A percentile compares a stretch with the other conserved stretches of the same genome.
phyloP scores from a whole-genome alignment of 768 basidiomycete species.

The Leucogyrophana mollusca region DNA sequence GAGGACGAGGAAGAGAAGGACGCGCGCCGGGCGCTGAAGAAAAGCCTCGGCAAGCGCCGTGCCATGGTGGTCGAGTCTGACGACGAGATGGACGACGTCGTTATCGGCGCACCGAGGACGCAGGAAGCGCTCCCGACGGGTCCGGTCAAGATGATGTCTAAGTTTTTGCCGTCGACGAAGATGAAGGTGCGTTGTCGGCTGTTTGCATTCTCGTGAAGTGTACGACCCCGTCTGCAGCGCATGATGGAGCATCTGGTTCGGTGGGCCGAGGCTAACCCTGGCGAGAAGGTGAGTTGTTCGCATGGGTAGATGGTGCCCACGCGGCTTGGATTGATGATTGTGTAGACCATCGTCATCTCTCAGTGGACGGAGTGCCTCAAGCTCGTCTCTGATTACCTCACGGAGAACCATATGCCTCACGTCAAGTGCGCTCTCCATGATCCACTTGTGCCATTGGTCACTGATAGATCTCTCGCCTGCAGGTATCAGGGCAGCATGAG shows the following conservation, averaged over 20 bases:
- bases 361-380: conserved; percentile 70
- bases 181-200: conserved; percentile 51
- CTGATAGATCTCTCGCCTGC: neutral
- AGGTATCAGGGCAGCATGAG: conserved; percentile 67
- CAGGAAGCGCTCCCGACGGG: conserved; percentile 29
- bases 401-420: conserved; percentile 46
- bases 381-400: conserved; percentile 63
- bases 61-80: conserved; percentile 45
- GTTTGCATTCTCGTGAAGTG: neutral
- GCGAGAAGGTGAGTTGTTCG: conserved; percentile 52
- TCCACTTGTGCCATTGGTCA: neutral
- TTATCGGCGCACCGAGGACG: conserved; percentile 36
- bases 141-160: conserved; percentile 45
- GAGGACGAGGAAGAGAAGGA: conserved; percentile 58
- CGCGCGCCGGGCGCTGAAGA: conserved; percentile 36
- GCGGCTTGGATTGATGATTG: conserved; percentile 5
- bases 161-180: conserved; percentile 70
- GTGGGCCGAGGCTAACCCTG: conserved; percentile 45
- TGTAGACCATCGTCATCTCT: conserved; percentile 61
- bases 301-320: neutral
- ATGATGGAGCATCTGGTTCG: conserved; percentile 59
- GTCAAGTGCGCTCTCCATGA: conserved; percentile 43
- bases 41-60: conserved; percentile 35
- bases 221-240: conserved; percentile 26
- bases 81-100: conserved; percentile 37